These are phyloP conservation scores for Heterobasidion parviporum DNA, from an alignment of 1,284 basidiomycete genomes.

Conservation along the genomic window DNA sequence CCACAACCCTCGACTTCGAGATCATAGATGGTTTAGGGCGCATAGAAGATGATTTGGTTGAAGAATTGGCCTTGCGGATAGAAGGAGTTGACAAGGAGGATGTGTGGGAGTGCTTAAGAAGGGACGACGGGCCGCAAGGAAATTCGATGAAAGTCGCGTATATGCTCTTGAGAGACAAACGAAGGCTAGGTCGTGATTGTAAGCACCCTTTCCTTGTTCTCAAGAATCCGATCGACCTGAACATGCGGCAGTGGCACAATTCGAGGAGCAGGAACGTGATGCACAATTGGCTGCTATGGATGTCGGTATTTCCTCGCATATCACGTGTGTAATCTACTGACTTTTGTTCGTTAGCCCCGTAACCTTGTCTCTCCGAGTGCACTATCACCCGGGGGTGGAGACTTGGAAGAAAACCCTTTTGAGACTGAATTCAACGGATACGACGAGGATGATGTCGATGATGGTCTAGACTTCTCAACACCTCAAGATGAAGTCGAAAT, in stretches of 20 bases:
- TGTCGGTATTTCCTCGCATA: conserved; percentile 32
- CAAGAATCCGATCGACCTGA: neutral
- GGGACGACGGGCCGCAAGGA: conserved; percentile 77
- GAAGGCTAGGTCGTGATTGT: conserved; percentile 78
- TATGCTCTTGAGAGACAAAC: conserved; percentile 87
- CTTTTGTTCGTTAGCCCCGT: conserved; percentile 40
- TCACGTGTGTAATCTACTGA: neutral
- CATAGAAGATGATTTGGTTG: conserved; percentile 86
- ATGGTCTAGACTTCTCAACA: conserved; percentile 53
- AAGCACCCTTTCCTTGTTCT: conserved; percentile 20
- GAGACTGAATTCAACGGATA: conserved; percentile 58
- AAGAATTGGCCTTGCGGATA: conserved; percentile 74
- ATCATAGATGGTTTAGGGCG: conserved; percentile 79
- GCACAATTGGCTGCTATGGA: conserved; percentile 73
- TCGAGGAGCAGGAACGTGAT: conserved; percentile 76
- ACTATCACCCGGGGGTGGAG: conserved; percentile 49
- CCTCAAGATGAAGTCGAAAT: conserved; percentile 36
- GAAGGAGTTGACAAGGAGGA: conserved; percentile 74
- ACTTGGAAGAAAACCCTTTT: conserved; percentile 66
- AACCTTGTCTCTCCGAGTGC: conserved; percentile 40
- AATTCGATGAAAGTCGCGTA: conserved; percentile 98
- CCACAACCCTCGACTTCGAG: conserved; percentile 61
- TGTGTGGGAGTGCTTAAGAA: conserved; percentile 77
- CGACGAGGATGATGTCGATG: conserved; percentile 55
- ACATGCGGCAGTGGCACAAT: conserved; percentile 49